Percentiles rank a stretch among this genome's conserved stretches.
These are phyloP conservation scores for Aegilops longissima DNA, from an alignment of 176 grass and related monocot genomes.

Conservation along the genomic window DNA sequence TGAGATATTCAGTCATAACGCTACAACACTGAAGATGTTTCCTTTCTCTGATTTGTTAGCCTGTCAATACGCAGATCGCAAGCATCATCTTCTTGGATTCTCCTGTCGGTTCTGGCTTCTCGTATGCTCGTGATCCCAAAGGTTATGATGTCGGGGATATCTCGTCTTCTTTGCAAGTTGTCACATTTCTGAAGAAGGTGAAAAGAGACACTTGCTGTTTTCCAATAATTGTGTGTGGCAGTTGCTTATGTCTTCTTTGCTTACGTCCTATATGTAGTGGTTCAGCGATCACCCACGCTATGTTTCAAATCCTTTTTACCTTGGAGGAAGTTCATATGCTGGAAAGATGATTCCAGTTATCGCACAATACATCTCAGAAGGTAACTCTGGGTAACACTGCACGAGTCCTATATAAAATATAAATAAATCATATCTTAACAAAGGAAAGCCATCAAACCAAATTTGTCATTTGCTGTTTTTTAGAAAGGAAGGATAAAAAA, in stretches of 20 bases:
- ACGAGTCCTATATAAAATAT: too few relatives aligned
- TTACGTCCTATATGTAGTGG: constrained; percentile 35
- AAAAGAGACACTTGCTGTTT: not conserved
- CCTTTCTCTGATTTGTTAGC: not conserved
- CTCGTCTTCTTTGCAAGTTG: constrained; percentile 38
- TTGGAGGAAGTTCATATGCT: constrained; percentile 63
- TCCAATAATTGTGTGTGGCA: not conserved
- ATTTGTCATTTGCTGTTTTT: too few relatives aligned
- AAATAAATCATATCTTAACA: not conserved
- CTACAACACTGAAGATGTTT: not conserved
- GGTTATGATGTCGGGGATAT: constrained; percentile 51
- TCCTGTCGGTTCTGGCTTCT: constrained; percentile 64
- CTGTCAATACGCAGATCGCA: constrained; percentile 18
- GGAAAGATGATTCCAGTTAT: constrained; percentile 49
- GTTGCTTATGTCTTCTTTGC: not conserved
- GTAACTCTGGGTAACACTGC: constrained; percentile 15
- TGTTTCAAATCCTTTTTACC: constrained; percentile 50
- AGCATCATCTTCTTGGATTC: constrained; percentile 72
- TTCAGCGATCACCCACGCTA: constrained; percentile 41
- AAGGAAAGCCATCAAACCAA: too few relatives aligned
- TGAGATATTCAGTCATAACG: not conserved
- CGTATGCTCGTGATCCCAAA: constrained; percentile 34
- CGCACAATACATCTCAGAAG: constrained; percentile 46
- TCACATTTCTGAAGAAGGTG: constrained; percentile 59
- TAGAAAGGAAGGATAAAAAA: too few relatives aligned